Evolutionary conservation across 257 asterid genomes (phyloP).

Genomic region (Solanum pimpinellifolium): DNA sequence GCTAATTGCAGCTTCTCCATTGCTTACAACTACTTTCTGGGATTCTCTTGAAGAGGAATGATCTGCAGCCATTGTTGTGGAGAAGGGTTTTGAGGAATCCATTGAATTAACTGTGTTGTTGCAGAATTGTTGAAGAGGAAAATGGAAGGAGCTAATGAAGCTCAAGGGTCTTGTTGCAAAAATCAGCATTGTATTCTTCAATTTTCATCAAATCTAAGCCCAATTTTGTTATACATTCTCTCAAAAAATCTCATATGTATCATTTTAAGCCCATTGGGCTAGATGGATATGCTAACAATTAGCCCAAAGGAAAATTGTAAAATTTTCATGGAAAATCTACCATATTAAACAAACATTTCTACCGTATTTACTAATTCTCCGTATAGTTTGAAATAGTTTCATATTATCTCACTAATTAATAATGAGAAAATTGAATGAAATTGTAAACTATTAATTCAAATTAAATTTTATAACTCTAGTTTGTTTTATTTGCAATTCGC

Average conservation of each 20-base stretch:
- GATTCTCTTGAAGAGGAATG: slow-evolving; percentile 3
- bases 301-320: neutral
- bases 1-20: slow-evolving; percentile 27
- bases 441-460: no score
- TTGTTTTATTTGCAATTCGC: no score
- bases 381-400: no score
- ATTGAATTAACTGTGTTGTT: slow-evolving; percentile 5
- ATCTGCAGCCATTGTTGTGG: neutral
- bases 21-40: neutral
- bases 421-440: no score
- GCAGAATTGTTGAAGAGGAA: slow-evolving; percentile 3
- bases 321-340: neutral
- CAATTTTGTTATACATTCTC: neutral
- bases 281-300: neutral
- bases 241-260: neutral
- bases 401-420: no score
- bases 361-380: neutral
- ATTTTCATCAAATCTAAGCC: neutral
- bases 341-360: neutral
- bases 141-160: slow-evolving; percentile 10
- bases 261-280: neutral
- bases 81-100: slow-evolving; percentile 19
- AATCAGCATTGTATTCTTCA: neutral
- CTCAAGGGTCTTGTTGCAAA: slow-evolving; percentile 4
- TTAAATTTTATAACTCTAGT: no score